Evolutionary conservation across 78 protist species (phyloP).

Genomic region (Chrysochromulina parva): DNA sequence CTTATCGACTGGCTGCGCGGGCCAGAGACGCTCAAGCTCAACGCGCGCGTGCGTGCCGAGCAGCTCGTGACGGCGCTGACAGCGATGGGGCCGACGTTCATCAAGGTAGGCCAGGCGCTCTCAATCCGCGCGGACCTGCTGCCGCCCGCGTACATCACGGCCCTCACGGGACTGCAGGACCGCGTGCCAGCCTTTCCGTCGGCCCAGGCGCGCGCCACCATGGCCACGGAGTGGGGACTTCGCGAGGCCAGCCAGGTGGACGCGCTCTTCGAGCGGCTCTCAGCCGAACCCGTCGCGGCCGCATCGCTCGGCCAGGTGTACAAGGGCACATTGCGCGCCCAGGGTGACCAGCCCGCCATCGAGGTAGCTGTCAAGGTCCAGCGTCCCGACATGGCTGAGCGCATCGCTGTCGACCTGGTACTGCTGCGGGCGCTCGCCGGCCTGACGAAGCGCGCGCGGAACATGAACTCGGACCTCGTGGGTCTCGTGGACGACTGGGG

Average conservation of each 20-base stretch:
- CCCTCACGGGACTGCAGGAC: conserved; percentile 15
- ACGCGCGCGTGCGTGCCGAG: background rate
- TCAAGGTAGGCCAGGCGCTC: conserved; percentile 40
- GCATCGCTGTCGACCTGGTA: conserved; percentile 7
- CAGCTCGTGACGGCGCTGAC: background rate
- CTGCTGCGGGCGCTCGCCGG: background rate
- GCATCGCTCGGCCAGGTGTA: conserved; percentile 12
- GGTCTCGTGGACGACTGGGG: conserved; percentile 48
- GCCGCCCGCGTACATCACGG: background rate
- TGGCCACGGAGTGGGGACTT: background rate
- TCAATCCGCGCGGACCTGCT: conserved; percentile 13
- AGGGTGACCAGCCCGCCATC: background rate
- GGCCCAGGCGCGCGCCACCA: background rate
- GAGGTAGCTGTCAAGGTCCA: conserved; percentile 18
- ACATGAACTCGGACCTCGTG: background rate
- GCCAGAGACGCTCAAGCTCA: background rate
- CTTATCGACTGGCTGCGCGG: background rate
- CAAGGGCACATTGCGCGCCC: background rate
- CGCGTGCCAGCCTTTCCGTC: background rate
- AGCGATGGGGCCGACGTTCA: conserved; percentile 23
- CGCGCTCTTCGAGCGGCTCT: background rate
- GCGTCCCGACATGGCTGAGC: conserved; percentile 4
- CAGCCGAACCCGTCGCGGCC: conserved; percentile 4
- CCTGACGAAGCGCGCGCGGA: background rate
- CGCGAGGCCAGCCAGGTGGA: background rate